Evolutionary conservation across 2,329 filamentous ascomycete species (phyloP), one percentile per base, ranked within the genome.

Genomic region (Aspergillus sp.): DNA sequence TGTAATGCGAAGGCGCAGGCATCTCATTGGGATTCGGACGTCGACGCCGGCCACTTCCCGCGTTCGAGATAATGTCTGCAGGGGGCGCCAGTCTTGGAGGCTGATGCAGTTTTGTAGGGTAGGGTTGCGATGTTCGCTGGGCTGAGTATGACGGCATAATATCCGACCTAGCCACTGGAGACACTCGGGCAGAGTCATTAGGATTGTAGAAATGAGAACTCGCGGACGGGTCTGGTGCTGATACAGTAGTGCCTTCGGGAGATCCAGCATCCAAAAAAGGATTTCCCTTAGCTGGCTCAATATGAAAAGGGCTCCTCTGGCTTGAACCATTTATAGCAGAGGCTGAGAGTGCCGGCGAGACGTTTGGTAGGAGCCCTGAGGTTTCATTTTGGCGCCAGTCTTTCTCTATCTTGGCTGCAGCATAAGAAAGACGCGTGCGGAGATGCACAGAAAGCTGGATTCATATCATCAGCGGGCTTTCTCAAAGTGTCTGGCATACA

Each of bases 401-500:
- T 60, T 94, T 83, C 62, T 89, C 88, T 33, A 96, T 86, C 67
- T 95, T 96, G 61, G 94, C 79, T 79, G 95, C 93, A 51, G 91
- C 91, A 66, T 96, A 96, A 6, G 89, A 88, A 27, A 97, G 77
- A 57, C 89, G 86, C 40, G 89, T 84, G 61, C 85, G 86, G 41
- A 97, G 77, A 60, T 91, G 86, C 43, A 83, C 80, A 33, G 88
- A 89, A 42, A 88, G 71, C 86, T 90, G 62, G 37, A 57, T 48
- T 39, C 47, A 41, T 28, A 49, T 63, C 41, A 62, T 55, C 44
- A 55, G 33, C 37, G 29, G 3, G n/a, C 42, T 36, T 34, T 29
- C 26, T 11, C n/a, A 46, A 41, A 27, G 8, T 36, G 34, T 37
- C 11, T 41, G 58, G 46, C 55, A 50, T 31, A 53, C 34, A 43